A percentile compares a stretch with the other conserved stretches of the same genome.
These are phyloP conservation scores for Mycena venus DNA, from an alignment of 768 basidiomycete species.

Conservation along the genomic window DNA sequence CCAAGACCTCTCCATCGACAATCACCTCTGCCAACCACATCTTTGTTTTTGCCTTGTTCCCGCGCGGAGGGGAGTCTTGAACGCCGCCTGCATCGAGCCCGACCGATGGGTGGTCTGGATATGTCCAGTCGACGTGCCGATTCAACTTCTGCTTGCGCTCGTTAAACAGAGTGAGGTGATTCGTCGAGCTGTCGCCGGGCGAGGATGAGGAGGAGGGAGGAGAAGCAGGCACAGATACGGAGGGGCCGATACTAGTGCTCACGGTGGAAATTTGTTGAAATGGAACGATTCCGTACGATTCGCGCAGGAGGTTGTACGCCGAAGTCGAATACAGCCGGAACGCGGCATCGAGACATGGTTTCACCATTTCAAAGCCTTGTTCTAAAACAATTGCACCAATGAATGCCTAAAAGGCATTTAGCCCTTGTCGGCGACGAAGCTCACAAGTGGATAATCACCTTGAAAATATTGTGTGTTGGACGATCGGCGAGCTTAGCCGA, in stretches of 20 bases:
- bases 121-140: background rate
- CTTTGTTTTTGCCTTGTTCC: slow-evolving; percentile 60
- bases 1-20: slow-evolving; percentile 55
- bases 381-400: background rate
- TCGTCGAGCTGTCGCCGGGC: background rate
- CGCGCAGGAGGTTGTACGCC: background rate
- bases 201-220: background rate
- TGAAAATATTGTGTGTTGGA: background rate
- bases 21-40: slow-evolving; percentile 52
- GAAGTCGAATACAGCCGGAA: background rate
- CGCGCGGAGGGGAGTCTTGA: slow-evolving; percentile 28
- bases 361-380: background rate
- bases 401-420: background rate
- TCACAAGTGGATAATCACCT: background rate
- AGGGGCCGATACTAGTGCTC: too few relatives aligned
- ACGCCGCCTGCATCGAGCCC: background rate
- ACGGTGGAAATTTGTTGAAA: background rate
- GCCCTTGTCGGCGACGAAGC: too few relatives aligned
- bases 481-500: background rate
- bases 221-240: background rate
- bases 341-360: background rate
- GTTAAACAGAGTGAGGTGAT: background rate
- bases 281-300: background rate
- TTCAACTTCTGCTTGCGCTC: background rate
- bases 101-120: background rate